Base-by-base conservation (phyloP, 2,329 filamentous ascomycete species). In the Nannizziopsis barbatae region DNA sequence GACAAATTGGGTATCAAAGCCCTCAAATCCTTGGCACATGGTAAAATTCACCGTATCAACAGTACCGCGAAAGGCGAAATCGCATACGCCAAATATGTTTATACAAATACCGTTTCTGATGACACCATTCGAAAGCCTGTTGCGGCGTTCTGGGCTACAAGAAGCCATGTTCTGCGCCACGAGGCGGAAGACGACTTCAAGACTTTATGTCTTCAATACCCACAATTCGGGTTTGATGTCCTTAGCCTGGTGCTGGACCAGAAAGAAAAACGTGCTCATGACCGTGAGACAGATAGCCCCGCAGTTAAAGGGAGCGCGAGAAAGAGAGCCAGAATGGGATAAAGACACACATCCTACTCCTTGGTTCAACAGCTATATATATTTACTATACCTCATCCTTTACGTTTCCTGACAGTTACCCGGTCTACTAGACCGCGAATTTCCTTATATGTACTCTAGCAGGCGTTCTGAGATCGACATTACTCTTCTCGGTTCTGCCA, bases 211-310 rank as follows among this genome's bases (percentile, higher is more conserved):
- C 70, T 95, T 63, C 85, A 95, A 68, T 88, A 82, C 63, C 89
- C 89, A 14, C 84, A 93, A 62, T 95, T 95, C 63, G 84, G 84
- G 61, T 95, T 89, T 71, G 89, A 95, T 65, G 85, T 96, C 49
- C 77, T 95, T 52, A 88, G 80, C 18, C 59, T 71, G 27, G 64
- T 71, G 18, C 57, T 73, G 32, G 69, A 72, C 52, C 62, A 66
- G 35, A 69, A 66, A 51, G 69, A 72, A 51, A 71, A 69, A 58
- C 57, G 62, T 18, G 56, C 54, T 3, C 57, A 62, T 39, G 63
- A 67, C 49, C 62, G 62, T 43, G 65, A 70, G 22, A 53, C 53
- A 2, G 66, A 67, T 37, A 53, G 46, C 12, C 61, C 62, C 2
- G 57, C 55, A 12, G 57, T 58, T 12, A 65, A 61, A 48, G 65